Evolutionary conservation across 257 asterid species (phyloP), one percentile per base, ranked within the genome.

Genomic region (Nicotiana benthamiana): DNA sequence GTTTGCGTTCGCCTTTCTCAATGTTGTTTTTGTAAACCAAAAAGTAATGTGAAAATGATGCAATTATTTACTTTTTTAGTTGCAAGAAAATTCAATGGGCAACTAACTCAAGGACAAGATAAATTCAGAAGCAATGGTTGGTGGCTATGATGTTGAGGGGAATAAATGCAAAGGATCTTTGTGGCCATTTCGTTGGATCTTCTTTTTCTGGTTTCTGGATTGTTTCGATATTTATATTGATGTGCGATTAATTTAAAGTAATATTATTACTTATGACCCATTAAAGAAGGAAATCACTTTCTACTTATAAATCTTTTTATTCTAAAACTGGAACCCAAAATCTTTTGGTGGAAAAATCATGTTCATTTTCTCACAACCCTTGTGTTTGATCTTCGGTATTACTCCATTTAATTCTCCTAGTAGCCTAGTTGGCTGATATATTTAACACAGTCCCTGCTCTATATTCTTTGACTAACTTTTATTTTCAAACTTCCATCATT

Each of bases 141-240:
- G 61, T 48, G 60, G 61, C 51, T 48, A 46, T 48, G 79, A 48
- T 48, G 34, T 48, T 74, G 79, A 26, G 27, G 26, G 79, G 20
- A 74, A 26, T 74, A 48, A 74, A 74, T 46, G 79, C 79, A 15
- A 48, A 74, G 61, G 61, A 74, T 74, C 79, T 74, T 74, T 74
- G 79, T 48, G 17, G 61, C 48, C 79, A 6, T 48, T 48, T 74
- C 79, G 26, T 74, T 48, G 26, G 79, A 74, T 74, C 40, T 74
- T 8, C 43, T 16, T 40, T 9, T 40, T 40, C 2, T 8, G 9
- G 11, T 40, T 30, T 30, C 34, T 4, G 6, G 0, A 4, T 30
- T 0, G 6, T 30, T 40, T 40, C 11, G 0, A 0, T 0, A 0
- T 40, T 0, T 40, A 40, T 40, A 40, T 40, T 1, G 46, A 0